Base-by-base conservation (phyloP, 305 asterid species). In the Salvia sclarea region DNA sequence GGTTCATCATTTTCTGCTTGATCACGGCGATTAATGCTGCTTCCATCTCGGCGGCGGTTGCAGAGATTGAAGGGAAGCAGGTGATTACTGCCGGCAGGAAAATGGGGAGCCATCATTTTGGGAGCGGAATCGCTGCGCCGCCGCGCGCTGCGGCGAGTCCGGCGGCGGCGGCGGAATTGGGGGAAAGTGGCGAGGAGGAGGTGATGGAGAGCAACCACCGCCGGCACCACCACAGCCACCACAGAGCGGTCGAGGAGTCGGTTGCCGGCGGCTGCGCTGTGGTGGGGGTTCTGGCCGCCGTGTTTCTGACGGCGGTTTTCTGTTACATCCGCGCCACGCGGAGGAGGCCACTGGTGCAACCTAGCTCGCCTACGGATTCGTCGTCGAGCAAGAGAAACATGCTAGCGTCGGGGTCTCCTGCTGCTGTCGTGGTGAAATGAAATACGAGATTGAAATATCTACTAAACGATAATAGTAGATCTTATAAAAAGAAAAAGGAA, bases 281-380 rank as follows among this genome's bases (percentile, higher is more conserved):
- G 45, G 73, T 86, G 22, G 89, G 87, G 5, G 82, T 84, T 44
- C 57, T 86, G 18, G 89, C 78, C 66, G 54, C 84, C 65, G 63
- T 78, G 20, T 86, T 88, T 30, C 50, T 85, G 61, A 79, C 70
- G 71, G 88, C 89, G 16, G 67, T 86, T 54, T 65, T 68, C 64
- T 84, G 90, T 61, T 88, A 88, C 30, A 82, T 88, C 10, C 79
- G 92, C 22, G 92, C 78, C 5, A 88, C 92, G 6, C 64, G 85
- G 43, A 81, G 87, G 41, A 56, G 76, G 38, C 9, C 38, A 62
- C 47, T 0, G 16, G 64, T 70, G 12, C 82, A 28, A 6, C 76
- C 72, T 5, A 49, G 62, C 35, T 75, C 80, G 3, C 74, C 76
- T 21, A 31, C 70, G 14, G 25, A 52, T 22, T 44, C 73, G 6